phyloP scores from a whole-genome alignment of 2,329 filamentous ascomycete species.

The Dothideomycetidae sp. region DNA sequence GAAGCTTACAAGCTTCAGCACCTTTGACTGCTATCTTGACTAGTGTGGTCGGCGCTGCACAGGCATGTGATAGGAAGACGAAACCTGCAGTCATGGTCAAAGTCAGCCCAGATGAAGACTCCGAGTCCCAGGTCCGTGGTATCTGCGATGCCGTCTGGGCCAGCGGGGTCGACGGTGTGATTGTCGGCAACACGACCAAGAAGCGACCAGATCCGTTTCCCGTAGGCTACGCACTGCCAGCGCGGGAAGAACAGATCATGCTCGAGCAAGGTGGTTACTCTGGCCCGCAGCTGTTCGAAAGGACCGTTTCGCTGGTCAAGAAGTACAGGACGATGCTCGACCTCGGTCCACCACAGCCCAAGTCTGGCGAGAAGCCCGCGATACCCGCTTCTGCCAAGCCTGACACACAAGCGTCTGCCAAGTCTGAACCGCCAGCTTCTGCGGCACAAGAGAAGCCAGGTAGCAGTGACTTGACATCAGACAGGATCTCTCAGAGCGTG shows the following conservation, averaged over 20 bases:
- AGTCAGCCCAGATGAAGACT: constrained; percentile 89
- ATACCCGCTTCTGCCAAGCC: constrained; percentile 2
- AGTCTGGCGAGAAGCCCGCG: constrained; percentile 3
- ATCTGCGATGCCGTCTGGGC: constrained; percentile 74
- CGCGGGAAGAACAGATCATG: constrained; percentile 52
- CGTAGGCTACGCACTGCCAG: constrained; percentile 47
- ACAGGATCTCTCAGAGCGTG: constrained; percentile 15
- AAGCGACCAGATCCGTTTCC: constrained; percentile 58
- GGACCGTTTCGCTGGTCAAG: constrained; percentile 63
- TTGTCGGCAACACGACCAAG: constrained; percentile 95
- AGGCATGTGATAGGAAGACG: constrained; percentile 50
- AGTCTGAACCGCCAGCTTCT: constrained; percentile 2
- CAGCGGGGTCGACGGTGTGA: constrained; percentile 84
- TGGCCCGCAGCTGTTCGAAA: constrained; percentile 74
- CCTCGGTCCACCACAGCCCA: constrained; percentile 24
- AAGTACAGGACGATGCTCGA: constrained; percentile 51
- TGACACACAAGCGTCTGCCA: constrained; percentile 4
- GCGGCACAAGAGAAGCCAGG: background rate
- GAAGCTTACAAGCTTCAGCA: constrained; percentile 71
- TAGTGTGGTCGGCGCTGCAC: constrained; percentile 69
- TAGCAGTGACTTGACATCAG: constrained; percentile 4
- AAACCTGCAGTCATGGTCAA: constrained; percentile 91
- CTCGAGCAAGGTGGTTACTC: constrained; percentile 78
- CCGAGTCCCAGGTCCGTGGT: constrained; percentile 67
- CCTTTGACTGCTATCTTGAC: constrained; percentile 68